Base-by-base conservation (phyloP, 2,329 filamentous ascomycete species). In the Colletotrichum neosansevieriae region DNA sequence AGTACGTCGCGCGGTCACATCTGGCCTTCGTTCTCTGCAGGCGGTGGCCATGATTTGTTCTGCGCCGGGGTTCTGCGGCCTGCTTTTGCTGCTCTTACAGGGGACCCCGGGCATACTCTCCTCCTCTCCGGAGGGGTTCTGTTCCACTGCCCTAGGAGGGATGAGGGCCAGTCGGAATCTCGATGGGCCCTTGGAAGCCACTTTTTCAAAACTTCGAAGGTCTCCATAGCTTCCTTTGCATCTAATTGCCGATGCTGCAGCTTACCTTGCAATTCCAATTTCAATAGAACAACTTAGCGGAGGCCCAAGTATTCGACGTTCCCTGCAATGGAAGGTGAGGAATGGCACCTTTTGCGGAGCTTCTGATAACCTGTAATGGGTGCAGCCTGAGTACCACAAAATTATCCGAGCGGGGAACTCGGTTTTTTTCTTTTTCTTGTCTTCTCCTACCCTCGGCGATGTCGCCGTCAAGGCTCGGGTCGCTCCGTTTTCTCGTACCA, bases 171-270 rank as follows among this genome's bases (percentile, higher is more conserved):
- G 34, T 42, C 29, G 45, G 32, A 53, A 36, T 53, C 47, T 51
- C 47, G 47, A 53, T 21, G 58, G 40, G 45, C 32, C 29, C n/a
- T 29, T 36, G 24, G 29, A 38, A 34, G 57, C 40, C 34, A 17
- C 44, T 32, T 45, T 50, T 51, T 61, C 58, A 36, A 61, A 61
- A 49, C 34, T 60, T 60, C 44, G 17, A 64, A 45, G 15, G 65
- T 51, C 29, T 59, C 65, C 61, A 68, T 68, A 59, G 45, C 65
- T 68, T 68, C 65, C 57, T 59, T 65, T 68, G 65, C 65, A 59
- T 68, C 47, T 61, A 65, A 56, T 29, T 64, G 61, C 54, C 65
- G 65, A 58, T 54, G 17, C 49, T 61, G 63, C 47, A 32, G 44
- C 19, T 50, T 29, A 53, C 44, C 57, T 59, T 50, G 57, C 17